Conservation (phyloP, 116 monocot genomes). For the Thalassia testudinum region DNA sequence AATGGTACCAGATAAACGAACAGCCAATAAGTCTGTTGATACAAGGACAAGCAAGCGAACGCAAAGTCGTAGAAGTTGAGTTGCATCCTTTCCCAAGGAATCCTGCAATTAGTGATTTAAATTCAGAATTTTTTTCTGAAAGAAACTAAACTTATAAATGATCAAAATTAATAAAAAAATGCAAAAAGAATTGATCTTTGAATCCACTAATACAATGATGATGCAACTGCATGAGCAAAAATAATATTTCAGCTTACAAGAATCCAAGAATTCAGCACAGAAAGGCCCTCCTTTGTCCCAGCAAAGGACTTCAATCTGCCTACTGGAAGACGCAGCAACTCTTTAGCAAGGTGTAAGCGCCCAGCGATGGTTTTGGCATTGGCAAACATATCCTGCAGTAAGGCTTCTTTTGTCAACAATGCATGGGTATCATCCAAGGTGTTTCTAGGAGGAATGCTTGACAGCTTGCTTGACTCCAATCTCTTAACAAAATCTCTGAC, state of each 20-base stretch:
- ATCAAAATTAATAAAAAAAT: background rate
- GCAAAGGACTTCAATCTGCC: constrained; percentile 69
- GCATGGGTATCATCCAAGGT: constrained; percentile 19
- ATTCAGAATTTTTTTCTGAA: background rate
- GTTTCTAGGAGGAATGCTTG: constrained; percentile 24
- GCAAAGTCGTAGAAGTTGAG: constrained; percentile 94
- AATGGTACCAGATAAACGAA: constrained; percentile 77
- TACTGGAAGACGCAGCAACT: constrained; percentile 67
- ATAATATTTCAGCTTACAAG: constrained; percentile 46
- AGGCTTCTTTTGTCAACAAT: constrained; percentile 27
- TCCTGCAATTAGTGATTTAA: constrained; percentile 35
- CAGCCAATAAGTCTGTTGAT: constrained; percentile 87
- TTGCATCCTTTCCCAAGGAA: constrained; percentile 96
- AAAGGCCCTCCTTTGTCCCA: constrained; percentile 75
- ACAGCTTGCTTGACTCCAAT: constrained; percentile 56
- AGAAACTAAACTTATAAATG: background rate
- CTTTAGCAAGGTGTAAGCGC: constrained; percentile 82
- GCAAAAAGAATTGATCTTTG: too few relatives aligned
- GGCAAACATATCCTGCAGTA: constrained; percentile 74
- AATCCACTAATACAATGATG: too few relatives aligned
- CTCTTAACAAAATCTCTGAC: constrained; percentile 61
- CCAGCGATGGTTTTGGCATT: constrained; percentile 78
- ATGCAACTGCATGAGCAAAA: background rate
- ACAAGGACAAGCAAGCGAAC: constrained; percentile 89
- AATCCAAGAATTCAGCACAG: constrained; percentile 82